These are phyloP conservation scores for Tympanopsis confertula DNA, from an alignment of 2,329 filamentous ascomycete species.

Conservation along the genomic window DNA sequence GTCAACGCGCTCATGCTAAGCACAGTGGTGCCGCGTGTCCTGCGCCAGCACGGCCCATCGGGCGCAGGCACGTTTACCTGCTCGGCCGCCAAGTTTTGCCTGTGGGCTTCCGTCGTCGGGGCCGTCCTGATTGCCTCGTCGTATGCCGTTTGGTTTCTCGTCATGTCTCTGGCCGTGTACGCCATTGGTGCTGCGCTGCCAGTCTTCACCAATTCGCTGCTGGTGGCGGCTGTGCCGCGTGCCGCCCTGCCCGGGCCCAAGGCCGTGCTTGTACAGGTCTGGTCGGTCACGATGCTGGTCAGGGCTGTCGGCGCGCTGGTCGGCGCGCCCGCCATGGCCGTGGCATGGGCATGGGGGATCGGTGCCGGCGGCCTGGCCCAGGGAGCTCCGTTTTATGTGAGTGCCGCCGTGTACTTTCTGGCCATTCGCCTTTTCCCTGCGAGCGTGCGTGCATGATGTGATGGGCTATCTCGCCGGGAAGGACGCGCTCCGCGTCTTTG, in stretches of 20 bases:
- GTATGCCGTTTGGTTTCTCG: slow-evolving; percentile 22
- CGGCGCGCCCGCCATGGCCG: slow-evolving; percentile 33
- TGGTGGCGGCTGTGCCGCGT: slow-evolving; percentile 9
- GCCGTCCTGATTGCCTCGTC: slow-evolving; percentile 29
- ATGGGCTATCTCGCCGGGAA: too few relatives aligned
- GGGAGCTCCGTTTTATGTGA: slow-evolving; percentile 27
- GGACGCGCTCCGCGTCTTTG: too few relatives aligned
- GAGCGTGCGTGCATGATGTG: too few relatives aligned
- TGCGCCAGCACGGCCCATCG: slow-evolving; percentile 13
- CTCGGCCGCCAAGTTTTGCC: slow-evolving; percentile 20
- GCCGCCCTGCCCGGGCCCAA: slow-evolving; percentile 14
- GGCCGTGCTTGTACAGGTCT: slow-evolving; percentile 29
- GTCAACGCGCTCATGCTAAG: slow-evolving; percentile 33
- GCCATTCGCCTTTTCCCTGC: slow-evolving; percentile 23
- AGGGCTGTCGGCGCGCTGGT: slow-evolving; percentile 34
- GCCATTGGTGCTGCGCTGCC: slow-evolving; percentile 35
- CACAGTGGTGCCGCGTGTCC: slow-evolving; percentile 24
- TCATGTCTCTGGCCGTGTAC: slow-evolving; percentile 31
- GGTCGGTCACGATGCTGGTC: slow-evolving; percentile 38
- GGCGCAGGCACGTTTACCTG: slow-evolving; percentile 17
- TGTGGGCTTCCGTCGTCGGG: slow-evolving; percentile 25
- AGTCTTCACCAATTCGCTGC: slow-evolving; percentile 34
- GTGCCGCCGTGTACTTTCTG: slow-evolving; percentile 21
- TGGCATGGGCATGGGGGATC: slow-evolving; percentile 32
- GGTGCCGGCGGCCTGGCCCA: slow-evolving; percentile 18